Conservation (phyloP, 495 filamentous ascomycete genomes). For the Penicillium cinerascens region DNA sequence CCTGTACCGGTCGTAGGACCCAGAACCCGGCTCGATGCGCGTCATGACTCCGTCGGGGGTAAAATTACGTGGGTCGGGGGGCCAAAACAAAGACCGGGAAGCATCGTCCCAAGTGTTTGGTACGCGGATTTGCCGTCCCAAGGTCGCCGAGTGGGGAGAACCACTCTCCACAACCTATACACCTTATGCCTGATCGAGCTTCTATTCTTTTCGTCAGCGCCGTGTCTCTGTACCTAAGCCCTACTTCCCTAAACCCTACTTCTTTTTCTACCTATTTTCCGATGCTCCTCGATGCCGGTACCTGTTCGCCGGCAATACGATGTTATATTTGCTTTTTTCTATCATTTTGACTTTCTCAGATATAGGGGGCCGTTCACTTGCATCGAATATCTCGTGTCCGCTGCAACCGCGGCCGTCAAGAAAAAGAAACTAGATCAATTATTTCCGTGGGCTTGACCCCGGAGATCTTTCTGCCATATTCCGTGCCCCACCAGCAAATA, state of each 20-base stretch:
- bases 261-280: not conserved
- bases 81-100: not conserved
- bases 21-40: conserved; percentile 12
- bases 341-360: not conserved
- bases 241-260: not conserved
- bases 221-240: not conserved
- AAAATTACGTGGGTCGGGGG: conserved; percentile 15
- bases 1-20: conserved; percentile 3
- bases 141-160: conserved; percentile 3
- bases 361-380: not conserved
- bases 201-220: not conserved
- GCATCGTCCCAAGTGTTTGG: conserved; percentile 16
- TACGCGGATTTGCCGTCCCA: conserved; percentile 15
- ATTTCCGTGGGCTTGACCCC: not conserved
- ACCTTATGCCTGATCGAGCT: not conserved
- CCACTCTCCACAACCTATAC: not conserved
- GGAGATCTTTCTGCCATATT: not conserved
- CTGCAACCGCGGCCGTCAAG: conserved; percentile 20
- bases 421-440: conserved; percentile 8
- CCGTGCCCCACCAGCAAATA: too few relatives aligned
- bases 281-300: not conserved
- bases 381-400: conserved; percentile 24
- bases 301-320: not conserved
- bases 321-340: not conserved
- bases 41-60: conserved; percentile 12